Percentiles rank a stretch among this genome's conserved stretches.
Evolutionary conservation across 306 rosid species (phyloP).

Genomic region (Begonia masoniana): DNA sequence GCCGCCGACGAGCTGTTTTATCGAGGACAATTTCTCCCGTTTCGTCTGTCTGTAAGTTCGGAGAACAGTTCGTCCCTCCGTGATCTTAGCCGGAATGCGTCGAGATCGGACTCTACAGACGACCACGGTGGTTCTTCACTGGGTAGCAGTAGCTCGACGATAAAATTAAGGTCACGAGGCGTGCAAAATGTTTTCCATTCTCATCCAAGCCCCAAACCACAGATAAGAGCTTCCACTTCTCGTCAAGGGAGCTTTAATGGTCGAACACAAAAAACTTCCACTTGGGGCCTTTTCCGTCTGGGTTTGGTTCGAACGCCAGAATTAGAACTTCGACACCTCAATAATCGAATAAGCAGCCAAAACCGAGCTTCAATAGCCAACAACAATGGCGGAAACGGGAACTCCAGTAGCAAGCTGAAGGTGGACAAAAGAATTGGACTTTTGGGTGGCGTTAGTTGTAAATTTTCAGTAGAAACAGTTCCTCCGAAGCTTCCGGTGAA

Average conservation of each 20-base stretch:
- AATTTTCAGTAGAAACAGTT: constrained; percentile 43
- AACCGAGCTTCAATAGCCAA: not conserved
- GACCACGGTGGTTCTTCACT: constrained; percentile 36
- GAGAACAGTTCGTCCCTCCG: constrained; percentile 12
- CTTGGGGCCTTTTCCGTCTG: constrained; percentile 62
- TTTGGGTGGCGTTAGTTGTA: constrained; percentile 44
- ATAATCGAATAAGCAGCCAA: constrained; percentile 23
- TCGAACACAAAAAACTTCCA: constrained; percentile 37
- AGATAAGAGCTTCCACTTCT: constrained; percentile 18
- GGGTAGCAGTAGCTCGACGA: constrained; percentile 14
- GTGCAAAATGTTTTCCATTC: constrained; percentile 45
- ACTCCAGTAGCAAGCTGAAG: not conserved
- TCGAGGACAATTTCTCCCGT: constrained; percentile 65
- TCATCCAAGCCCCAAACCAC: constrained; percentile 79
- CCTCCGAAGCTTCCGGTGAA: constrained; percentile 16
- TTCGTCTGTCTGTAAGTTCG: constrained; percentile 45
- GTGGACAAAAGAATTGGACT: constrained; percentile 24
- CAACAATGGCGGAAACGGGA: not conserved
- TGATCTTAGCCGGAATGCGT: constrained; percentile 10
- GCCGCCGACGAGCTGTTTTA: constrained; percentile 74
- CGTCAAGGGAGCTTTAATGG: constrained; percentile 19
- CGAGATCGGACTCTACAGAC: constrained; percentile 30
- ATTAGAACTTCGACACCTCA: constrained; percentile 48
- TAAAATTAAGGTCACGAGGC: constrained; percentile 5
- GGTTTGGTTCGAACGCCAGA: constrained; percentile 71